Evolutionary conservation across 306 rosid genomes (phyloP).

Genomic region (Rosa rugosa): DNA sequence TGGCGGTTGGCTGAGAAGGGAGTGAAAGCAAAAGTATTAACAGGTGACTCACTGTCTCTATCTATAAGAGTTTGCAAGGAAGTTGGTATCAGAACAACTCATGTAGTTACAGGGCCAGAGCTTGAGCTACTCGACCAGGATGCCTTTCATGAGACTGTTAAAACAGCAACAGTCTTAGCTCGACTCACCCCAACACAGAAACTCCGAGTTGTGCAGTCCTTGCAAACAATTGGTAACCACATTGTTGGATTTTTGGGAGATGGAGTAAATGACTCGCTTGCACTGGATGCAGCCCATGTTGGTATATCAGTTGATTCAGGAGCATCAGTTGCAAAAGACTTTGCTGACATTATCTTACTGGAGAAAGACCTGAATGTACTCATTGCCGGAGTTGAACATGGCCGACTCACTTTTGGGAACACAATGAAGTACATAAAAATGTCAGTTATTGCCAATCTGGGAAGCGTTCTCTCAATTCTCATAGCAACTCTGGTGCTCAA

Average conservation of each 20-base stretch:
- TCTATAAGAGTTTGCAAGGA: conserved; percentile 71
- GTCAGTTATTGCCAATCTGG: conserved; percentile 84
- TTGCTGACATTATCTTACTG: conserved; percentile 77
- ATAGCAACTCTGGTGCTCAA: conserved; percentile 54
- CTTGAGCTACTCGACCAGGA: conserved; percentile 69
- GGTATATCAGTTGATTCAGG: conserved; percentile 88
- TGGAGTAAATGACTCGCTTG: conserved; percentile 76
- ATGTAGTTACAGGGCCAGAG: conserved; percentile 79
- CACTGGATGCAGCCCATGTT: conserved; percentile 76
- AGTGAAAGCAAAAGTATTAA: conserved; percentile 78
- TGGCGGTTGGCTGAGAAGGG: conserved; percentile 78
- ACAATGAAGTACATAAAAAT: conserved; percentile 79
- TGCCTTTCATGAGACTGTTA: conserved; percentile 62
- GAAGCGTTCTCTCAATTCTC: conserved; percentile 67
- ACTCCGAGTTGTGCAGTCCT: conserved; percentile 71
- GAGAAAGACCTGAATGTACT: conserved; percentile 87
- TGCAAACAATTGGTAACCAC: conserved; percentile 66
- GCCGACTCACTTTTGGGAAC: conserved; percentile 73
- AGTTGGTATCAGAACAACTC: conserved; percentile 72
- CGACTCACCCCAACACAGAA: conserved; percentile 82
- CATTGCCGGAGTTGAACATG: conserved; percentile 79
- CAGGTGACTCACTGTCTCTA: conserved; percentile 75
- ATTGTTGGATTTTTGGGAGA: conserved; percentile 81
- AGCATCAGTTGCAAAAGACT: conserved; percentile 75
- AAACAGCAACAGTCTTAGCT: conserved; percentile 71